Evolutionary conservation across 176 grass and related monocot species (phyloP), one percentile per base, ranked within the genome.

Genomic region (Echinochloa phyllopogon): DNA sequence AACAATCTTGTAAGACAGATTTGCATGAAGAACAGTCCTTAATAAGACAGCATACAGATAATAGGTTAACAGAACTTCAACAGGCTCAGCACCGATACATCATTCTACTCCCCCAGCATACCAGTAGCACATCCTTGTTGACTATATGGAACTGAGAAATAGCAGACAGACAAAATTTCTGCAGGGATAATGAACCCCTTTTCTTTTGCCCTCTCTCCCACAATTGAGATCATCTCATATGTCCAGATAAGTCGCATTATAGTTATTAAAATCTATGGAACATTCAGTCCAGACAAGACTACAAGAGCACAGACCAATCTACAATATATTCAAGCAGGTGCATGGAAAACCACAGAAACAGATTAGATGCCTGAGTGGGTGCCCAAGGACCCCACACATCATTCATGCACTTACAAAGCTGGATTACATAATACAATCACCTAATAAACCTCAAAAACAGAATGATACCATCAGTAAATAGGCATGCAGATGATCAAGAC

Each of bases 241-340:
- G 27, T n/a, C 12, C 29, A 51, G 42, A 71, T 40, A 72, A 29
- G 27, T 29, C 52, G 61, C 8, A 43, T 18, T 36, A 8, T 36
- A 8, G 7, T 55, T 25, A 41, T 17, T 9, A 36, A 75, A 24
- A 9, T 15, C 6, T 47, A 58, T 18, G 10, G 47, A 65, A 57
- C 37, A 53, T 63, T 18, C 29, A 71, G 77, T 58, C 7, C 40
- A 49, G 1, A 21, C 78, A 38, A 16, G 40, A 74, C 15, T 27
- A 57, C 39, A 27, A 16, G 40, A 74, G 21, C 40, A 57, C 39
- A 27, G 47, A 20, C 36, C 23, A 74, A 73, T 12, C 0, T 11
- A 81, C 3, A 87, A 87, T 33, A 87, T 38, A 81, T 24, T 24
- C 2, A 1, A 80, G 47, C 49, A 55, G 47, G 68, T 45, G 10